Evolutionary conservation across 2,329 filamentous ascomycete genomes (phyloP).

Genomic region (Fusarium clavum): DNA sequence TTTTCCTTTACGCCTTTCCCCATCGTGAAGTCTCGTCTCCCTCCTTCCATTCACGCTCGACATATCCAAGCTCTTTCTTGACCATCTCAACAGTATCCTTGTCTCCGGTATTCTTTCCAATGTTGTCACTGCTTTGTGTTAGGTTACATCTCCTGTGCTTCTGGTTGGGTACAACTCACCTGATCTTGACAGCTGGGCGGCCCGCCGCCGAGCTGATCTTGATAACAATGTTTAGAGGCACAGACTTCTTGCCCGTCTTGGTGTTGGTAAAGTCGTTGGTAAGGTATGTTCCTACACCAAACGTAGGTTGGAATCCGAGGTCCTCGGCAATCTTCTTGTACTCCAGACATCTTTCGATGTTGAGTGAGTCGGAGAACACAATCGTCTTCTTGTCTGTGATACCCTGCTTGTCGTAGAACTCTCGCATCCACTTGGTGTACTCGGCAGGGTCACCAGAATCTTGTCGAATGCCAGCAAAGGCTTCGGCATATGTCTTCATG

Average conservation of each 20-base stretch:
- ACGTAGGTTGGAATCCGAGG: conserved; percentile 84
- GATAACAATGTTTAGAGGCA: conserved; percentile 96
- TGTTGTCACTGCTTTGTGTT: conserved; percentile 71
- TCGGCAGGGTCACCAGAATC: conserved; percentile 88
- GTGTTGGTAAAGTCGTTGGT: conserved; percentile 91
- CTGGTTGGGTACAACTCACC: conserved; percentile 45
- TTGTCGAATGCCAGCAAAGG: conserved; percentile 87
- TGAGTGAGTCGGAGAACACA: conserved; percentile 95
- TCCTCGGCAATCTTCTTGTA: conserved; percentile 88
- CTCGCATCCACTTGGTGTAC: conserved; percentile 81
- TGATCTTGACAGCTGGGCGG: conserved; percentile 90
- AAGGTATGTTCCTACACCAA: conserved; percentile 94
- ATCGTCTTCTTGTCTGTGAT: conserved; percentile 87
- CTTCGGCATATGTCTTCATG: conserved; percentile 77
- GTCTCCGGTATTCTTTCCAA: conserved; percentile 94
- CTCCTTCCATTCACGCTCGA: conserved; percentile 83
- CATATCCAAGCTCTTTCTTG: conserved; percentile 87
- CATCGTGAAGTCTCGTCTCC: conserved; percentile 88
- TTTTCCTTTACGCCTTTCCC: conserved; percentile 62
- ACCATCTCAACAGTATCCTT: conserved; percentile 81
- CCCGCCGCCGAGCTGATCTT: conserved; percentile 90
- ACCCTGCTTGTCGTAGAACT: conserved; percentile 81
- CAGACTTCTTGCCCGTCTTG: conserved; percentile 82
- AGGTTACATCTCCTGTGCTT: conserved; percentile 1
- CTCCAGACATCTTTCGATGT: conserved; percentile 89